These are phyloP conservation scores for Phoenix dactylifera DNA, from an alignment of 176 grass and related monocot genomes.

Conservation along the genomic window DNA sequence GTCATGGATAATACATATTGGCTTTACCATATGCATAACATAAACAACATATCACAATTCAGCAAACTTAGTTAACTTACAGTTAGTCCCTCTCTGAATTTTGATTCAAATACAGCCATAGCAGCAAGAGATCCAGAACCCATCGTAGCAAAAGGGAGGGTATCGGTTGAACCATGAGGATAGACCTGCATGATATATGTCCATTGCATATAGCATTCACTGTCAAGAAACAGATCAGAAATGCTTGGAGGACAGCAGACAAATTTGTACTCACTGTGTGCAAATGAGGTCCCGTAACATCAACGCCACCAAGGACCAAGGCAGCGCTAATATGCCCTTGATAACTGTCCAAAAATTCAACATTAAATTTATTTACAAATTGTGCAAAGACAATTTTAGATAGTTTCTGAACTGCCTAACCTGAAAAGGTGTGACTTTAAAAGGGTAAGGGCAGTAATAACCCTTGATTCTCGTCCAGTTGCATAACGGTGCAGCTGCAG, in stretches of 20 bases:
- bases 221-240: too few relatives aligned
- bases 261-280: slow-evolving; percentile 49
- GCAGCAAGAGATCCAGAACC: slow-evolving; percentile 98
- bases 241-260: too few relatives aligned
- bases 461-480: slow-evolving; percentile 84
- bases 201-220: too few relatives aligned
- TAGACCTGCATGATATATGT: slow-evolving; percentile 48
- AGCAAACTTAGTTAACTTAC: slow-evolving; percentile 28
- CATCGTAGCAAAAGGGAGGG: slow-evolving; percentile 98
- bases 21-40: too few relatives aligned
- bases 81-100: slow-evolving; percentile 88
- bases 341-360: slow-evolving; percentile 35
- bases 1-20: too few relatives aligned
- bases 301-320: slow-evolving; percentile 81
- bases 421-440: slow-evolving; percentile 92
- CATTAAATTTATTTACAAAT: neutral
- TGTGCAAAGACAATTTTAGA: too few relatives aligned
- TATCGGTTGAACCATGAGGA: slow-evolving; percentile 91
- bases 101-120: slow-evolving; percentile 82
- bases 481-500: slow-evolving; percentile 90
- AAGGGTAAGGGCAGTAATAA: slow-evolving; percentile 77
- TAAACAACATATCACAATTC: too few relatives aligned
- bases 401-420: slow-evolving; percentile 2
- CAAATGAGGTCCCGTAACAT: slow-evolving; percentile 81
- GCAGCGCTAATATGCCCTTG: slow-evolving; percentile 92